Evolutionary conservation across 1,284 basidiomycete species (phyloP).

Genomic region (Apiotrichum sp.): DNA sequence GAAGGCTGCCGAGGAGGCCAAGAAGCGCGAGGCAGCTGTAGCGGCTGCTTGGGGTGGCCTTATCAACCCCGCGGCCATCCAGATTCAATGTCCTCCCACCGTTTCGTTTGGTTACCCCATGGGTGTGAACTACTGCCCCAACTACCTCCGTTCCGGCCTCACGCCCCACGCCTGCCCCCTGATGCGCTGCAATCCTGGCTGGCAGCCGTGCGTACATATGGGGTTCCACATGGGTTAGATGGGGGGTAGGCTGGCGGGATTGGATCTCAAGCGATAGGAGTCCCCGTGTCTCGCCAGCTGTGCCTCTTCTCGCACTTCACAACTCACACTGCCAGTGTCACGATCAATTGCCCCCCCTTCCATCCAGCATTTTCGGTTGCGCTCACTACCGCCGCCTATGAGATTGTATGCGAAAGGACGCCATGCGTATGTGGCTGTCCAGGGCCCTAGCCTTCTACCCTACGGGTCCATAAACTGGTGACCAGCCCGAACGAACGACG

Average conservation of each 20-base stretch:
- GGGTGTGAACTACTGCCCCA: background rate
- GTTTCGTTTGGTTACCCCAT: background rate
- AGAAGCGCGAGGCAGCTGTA: conserved; percentile 29
- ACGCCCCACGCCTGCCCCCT: background rate
- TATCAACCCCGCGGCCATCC: background rate
- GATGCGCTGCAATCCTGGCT: background rate
- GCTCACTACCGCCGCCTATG: background rate
- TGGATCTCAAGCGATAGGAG: too few relatives aligned
- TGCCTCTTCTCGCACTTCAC: background rate
- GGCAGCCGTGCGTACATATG: conserved; percentile 2
- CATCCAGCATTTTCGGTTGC: background rate
- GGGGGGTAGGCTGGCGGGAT: too few relatives aligned
- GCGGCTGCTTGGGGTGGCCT: conserved; percentile 29
- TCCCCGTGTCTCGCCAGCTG: too few relatives aligned
- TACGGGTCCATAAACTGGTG: too few relatives aligned
- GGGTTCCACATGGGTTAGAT: background rate
- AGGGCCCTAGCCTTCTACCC: too few relatives aligned
- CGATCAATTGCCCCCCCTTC: background rate
- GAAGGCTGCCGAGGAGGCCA: conserved; percentile 27
- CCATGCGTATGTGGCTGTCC: too few relatives aligned
- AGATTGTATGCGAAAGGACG: background rate
- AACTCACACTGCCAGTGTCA: background rate
- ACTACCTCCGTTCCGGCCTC: background rate
- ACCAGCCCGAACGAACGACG: too few relatives aligned
- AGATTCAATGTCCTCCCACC: background rate